Base-by-base conservation (phyloP, 2,329 filamentous ascomycete species). In the Sarocladiaceae sp. region DNA sequence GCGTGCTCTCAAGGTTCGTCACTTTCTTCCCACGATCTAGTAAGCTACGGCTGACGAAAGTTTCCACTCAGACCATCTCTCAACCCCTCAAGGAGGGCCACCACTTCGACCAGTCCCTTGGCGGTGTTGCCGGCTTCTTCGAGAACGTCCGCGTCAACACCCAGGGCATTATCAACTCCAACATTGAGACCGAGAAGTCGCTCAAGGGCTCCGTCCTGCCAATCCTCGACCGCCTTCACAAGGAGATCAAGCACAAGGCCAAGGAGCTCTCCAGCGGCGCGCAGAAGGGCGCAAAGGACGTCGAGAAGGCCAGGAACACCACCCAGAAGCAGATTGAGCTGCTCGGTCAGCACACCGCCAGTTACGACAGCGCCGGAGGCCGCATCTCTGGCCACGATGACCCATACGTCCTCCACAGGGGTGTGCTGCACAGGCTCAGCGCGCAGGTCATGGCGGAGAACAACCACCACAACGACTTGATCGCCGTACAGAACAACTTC, bases 311-410 rank as follows among this genome's bases (percentile, higher is more conserved):
- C 7, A 85, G 91, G 48, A 80, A 82, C 55, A 71, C 69, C 6
- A 96, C 91, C 0, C 91, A 98, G 70, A 96, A 95, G 71, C 88
- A 96, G 54, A 95, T 98, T 50, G 91, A 98, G 68, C 76, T 95
- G 19, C 81, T 98, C 1, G 90, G 88, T 31, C 85, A 93, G 67
- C 82, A 95, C 56, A 81, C 88, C 1, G 88, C 90, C 9, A 68
- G 78, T 3, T 94, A 83, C 56, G 88, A 94, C 54, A 84, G 88
- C 1, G 74, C 78, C 3, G 82, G 83, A 31, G 85, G 82, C 48
- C 85, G 79, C 58, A 68, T 91, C 54, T 76, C 78, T 33, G 78
- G 87, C 2, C 59, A 69, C 11, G 81, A 95, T 26, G 93, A 98
- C 61, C 93, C 93, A 4, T 98, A 97, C 60, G 76, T 97, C 46